Base-by-base conservation (phyloP, 2,329 filamentous ascomycete species). In the Orbilia brochopaga region DNA sequence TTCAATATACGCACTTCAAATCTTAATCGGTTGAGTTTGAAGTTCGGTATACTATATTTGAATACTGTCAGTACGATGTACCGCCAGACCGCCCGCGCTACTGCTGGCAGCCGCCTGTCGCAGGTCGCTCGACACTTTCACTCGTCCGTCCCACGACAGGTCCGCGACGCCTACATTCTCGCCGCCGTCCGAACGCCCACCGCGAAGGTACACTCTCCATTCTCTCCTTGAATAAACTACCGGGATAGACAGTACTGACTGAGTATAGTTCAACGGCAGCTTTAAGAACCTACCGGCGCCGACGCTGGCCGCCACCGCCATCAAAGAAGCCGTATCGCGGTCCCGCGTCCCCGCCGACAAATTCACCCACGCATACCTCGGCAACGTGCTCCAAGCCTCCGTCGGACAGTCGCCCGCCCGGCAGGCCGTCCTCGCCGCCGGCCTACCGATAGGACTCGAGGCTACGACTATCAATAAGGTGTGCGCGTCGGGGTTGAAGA, bases 381-480 rank as follows among this genome's bases (percentile, higher is more conserved):
- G 94, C 78, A 96, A 97, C 78, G 94, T 97, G 8, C 85, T 97
- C 44, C 88, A 92, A 79, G 93, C 85, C 50, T 86, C 85, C 17
- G 85, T 94, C 4, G 94, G 94, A 51, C 94, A 99, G 81, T 87
- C 94, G 0, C 94, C 94, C 1, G 93, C 94, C 21, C 87, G 94
- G 54, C 94, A 99, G 82, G 94, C 94, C 10, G 83, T 87, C 75
- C 89, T 97, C 70, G 93, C 95, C 78, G 91, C 94, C 2, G 92
- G 92, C 1, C 86, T 97, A 2, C 85, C 91, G 8, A 83, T 87
- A n/a, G 86, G 84, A 5, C 85, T 95, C 64, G 94, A 99, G 81
- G 90, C 92, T 37, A 88, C 89, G 56, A 97, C 94, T 15, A 88
- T 99, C 80, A 99, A 99, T 84, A 99, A 99, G 82, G 94, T 99